Base-by-base conservation (phyloP, 768 basidiomycete genomes). In the Tubosaeta sp. region DNA sequence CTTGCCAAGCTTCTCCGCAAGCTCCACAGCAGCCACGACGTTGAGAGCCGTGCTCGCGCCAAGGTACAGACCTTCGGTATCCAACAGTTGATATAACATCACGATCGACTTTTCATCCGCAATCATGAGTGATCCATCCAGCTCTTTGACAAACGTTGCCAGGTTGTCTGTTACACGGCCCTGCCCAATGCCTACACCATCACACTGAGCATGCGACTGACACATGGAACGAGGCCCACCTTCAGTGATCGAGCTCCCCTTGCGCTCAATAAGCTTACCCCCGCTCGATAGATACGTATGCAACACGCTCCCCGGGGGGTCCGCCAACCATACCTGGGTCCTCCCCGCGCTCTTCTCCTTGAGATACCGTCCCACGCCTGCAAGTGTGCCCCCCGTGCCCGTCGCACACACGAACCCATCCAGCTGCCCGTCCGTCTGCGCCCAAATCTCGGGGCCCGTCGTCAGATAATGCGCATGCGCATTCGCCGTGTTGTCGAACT, bases 401-500 rank as follows among this genome's bases (percentile, higher is more conserved):
- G 97, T 97, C 19, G 92, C 72, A 65, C 95, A 97, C 50, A 91
- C 80, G 72, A 99, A 99, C n/a, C 78, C 97, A 63, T 97, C 88
- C 2, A 97, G 53, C 13, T 78, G 73, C 3, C 91, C 92, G 34
- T 75, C 60, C 2, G 84, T 92, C 68, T 98, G 95, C 48, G 82
- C 81, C 92, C 92, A 97, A 48, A 99, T 95, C 71, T 99, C 97
- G 0, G 97, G 97, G 1, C 95, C 97, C 4, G 95, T 99, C 5
- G 92, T 83, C 35, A 75, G 65, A 68, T 95, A 97, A 67, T 99
- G 97, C 17, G 85, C 86, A 19, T 84, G 61, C 14, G 95, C 83
- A 66, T 99, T 99, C 17, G 95, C 92, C 25, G 77, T 83, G 71
- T 98, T 98, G 73, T 98, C 95, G 64, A 99, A 98, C 71, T 99